Percentiles rank a stretch among this genome's conserved stretches.
Conservation (phyloP, 441 rosid genomes). For the Eruca vesicaria region DNA sequence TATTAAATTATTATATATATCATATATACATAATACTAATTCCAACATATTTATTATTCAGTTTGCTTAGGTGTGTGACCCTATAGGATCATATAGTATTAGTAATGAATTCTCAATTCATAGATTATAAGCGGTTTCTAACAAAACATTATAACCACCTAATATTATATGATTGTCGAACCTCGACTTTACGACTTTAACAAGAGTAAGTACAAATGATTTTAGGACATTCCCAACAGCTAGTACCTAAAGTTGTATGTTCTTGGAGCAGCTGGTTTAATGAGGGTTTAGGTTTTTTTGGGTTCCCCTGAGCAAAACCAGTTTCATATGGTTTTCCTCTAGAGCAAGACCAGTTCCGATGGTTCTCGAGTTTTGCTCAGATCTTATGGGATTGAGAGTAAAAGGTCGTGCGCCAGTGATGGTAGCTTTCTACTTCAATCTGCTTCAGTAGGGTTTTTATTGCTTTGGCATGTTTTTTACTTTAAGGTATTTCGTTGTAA, state of each 20-base stretch:
- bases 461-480: neutral
- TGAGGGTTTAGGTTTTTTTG: constrained; percentile 20
- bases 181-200: no score
- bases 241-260: neutral
- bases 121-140: no score
- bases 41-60: no score
- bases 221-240: no score
- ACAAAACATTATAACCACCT: no score
- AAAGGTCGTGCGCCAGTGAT: neutral
- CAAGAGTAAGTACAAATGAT: no score
- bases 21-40: no score
- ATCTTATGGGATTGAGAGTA: neutral
- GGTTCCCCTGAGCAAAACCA: constrained; percentile 16
- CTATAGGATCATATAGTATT: no score
- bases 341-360: constrained; percentile 23
- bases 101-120: no score
- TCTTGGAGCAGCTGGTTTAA: constrained; percentile 24
- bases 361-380: constrained; percentile 27
- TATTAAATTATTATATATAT: no score
- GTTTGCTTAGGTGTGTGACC: no score
- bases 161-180: no score
- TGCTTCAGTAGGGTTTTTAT: constrained; percentile 7
- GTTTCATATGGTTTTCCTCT: neutral
- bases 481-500: neutral
- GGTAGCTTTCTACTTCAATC: constrained; percentile 19